Percentiles rank a stretch among this genome's conserved stretches.
Conservation (phyloP, 257 asterid species). For the Handroanthus guayacan region DNA sequence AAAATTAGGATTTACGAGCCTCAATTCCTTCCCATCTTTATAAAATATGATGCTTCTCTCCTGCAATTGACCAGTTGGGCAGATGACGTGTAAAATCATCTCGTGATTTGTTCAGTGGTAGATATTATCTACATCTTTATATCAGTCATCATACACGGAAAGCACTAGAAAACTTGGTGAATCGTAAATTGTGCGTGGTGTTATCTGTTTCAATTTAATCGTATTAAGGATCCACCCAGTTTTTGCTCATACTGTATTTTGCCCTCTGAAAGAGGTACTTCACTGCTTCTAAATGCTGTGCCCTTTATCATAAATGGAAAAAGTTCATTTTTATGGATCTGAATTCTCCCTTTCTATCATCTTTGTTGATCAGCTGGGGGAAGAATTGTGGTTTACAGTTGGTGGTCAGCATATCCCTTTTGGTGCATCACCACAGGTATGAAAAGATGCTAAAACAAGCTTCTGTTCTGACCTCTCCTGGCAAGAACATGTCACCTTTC, state of each 20-base stretch:
- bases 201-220: no score
- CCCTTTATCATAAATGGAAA: background rate
- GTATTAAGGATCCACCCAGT: no score
- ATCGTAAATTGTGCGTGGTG: no score
- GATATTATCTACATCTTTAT: background rate
- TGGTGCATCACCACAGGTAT: constrained; percentile 89
- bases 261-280: no score
- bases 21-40: background rate
- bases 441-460: background rate
- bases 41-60: constrained; percentile 8
- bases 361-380: constrained; percentile 67
- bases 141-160: no score
- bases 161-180: no score
- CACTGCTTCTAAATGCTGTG: background rate
- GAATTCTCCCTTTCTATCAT: constrained; percentile 12
- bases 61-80: constrained; percentile 1
- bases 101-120: background rate
- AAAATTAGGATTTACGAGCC: background rate
- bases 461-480: background rate
- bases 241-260: no score
- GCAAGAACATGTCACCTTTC: no score
- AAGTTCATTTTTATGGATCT: background rate
- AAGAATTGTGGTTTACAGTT: constrained; percentile 74
- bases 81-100: background rate
- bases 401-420: constrained; percentile 83